Conservation (phyloP, 2,329 filamentous ascomycete species). For the Colletotrichum sp. region DNA sequence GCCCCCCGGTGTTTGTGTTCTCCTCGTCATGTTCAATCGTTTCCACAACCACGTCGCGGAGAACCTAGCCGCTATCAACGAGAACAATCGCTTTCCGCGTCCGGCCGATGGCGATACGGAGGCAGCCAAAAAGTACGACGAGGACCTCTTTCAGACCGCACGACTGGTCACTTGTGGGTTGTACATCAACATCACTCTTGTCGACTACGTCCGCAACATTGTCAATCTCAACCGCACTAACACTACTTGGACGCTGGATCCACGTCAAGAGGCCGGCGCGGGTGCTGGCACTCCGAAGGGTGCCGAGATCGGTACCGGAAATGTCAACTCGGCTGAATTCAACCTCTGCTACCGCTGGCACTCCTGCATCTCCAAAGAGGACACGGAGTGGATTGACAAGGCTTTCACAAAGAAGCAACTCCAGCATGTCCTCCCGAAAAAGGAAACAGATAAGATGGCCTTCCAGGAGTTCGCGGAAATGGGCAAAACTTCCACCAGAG, state of each 20-base stretch:
- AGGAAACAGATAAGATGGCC: not conserved
- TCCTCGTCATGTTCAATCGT: constrained; percentile 79
- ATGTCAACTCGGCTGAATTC: constrained; percentile 87
- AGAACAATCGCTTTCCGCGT: constrained; percentile 76
- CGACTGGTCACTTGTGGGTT: constrained; percentile 76
- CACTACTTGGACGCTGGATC: constrained; percentile 74
- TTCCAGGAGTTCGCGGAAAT: constrained; percentile 56
- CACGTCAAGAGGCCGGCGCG: constrained; percentile 70
- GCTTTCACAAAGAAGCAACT: constrained; percentile 69
- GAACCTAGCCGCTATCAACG: constrained; percentile 85
- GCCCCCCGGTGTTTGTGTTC: constrained; percentile 72
- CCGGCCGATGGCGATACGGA: constrained; percentile 58
- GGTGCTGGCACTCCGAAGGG: constrained; percentile 57
- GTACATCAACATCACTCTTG: constrained; percentile 79
- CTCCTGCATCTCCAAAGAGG: constrained; percentile 74
- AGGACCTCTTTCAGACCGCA: constrained; percentile 81
- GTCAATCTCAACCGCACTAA: constrained; percentile 73
- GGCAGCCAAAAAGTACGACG: constrained; percentile 73
- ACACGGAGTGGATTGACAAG: constrained; percentile 81
- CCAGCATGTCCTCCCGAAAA: constrained; percentile 18
- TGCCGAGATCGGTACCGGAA: constrained; percentile 76
- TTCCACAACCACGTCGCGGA: constrained; percentile 89
- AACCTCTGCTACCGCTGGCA: constrained; percentile 91
- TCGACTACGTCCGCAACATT: constrained; percentile 82
- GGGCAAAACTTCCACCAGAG: constrained; percentile 55